A percentile compares a stretch with the other conserved stretches of the same genome.
These are phyloP conservation scores for Erodium texanum DNA, from an alignment of 441 rosid species.

Conservation along the genomic window DNA sequence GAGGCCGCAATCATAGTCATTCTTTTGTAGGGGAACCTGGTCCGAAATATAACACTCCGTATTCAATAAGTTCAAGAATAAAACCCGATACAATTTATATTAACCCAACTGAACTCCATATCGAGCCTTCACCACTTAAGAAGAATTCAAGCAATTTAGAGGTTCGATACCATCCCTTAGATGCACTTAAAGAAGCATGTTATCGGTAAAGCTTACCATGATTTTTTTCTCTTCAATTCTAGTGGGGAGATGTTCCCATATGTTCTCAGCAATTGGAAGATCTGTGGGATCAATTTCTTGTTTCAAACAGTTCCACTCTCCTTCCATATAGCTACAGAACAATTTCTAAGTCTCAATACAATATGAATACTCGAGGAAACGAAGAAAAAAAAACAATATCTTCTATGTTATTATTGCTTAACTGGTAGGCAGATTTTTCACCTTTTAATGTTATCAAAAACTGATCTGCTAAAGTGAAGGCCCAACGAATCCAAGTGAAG, in stretches of 20 bases:
- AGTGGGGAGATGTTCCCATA: constrained; percentile 54
- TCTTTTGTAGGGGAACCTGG: constrained; percentile 94
- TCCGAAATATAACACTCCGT: constrained; percentile 1
- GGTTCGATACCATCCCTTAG: background rate
- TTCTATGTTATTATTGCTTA: background rate
- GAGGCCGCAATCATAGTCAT: constrained; percentile 88
- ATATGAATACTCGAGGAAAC: too few species aligned
- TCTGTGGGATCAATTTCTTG: constrained; percentile 38
- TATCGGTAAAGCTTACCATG: constrained; percentile 24
- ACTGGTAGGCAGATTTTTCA: constrained; percentile 19
- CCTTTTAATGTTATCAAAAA: constrained; percentile 75
- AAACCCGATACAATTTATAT: background rate
- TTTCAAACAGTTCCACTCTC: constrained; percentile 68
- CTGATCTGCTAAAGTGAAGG: constrained; percentile 50
- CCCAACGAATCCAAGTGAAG: constrained; percentile 88
- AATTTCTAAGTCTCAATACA: background rate
- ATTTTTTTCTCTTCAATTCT: constrained; percentile 39
- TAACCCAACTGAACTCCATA: background rate
- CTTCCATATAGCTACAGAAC: constrained; percentile 48
- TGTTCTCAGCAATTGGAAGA: constrained; percentile 45
- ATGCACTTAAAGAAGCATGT: too few species aligned
- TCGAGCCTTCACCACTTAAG: background rate
- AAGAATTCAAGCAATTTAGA: background rate
- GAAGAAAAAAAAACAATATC: background rate
- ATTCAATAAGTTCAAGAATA: background rate